Conservation (phyloP, 805 yeast genomes). For the Dipodascopsis uninucleata region DNA sequence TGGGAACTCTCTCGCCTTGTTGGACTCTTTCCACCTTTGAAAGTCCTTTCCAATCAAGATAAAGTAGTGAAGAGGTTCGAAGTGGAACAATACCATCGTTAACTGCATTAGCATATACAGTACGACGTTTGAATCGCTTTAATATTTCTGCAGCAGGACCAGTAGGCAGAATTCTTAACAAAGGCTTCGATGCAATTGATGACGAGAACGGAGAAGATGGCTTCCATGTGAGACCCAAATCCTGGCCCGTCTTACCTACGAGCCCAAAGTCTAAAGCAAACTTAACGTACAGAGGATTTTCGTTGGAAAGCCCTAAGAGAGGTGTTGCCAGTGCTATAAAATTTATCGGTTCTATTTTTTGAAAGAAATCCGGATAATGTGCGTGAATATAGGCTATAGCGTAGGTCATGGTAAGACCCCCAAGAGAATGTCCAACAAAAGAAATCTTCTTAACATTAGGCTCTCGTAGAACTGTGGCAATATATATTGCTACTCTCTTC, state of each 20-base stretch:
- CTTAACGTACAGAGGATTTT: slow-evolving; percentile 81
- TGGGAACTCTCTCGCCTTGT: slow-evolving; percentile 22
- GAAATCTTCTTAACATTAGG: slow-evolving; percentile 55
- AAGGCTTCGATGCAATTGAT: slow-evolving; percentile 45
- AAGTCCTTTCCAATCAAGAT: slow-evolving; percentile 79
- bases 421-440: slow-evolving; percentile 88
- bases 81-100: slow-evolving; percentile 96
- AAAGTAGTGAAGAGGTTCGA: slow-evolving; percentile 76
- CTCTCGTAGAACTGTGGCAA: slow-evolving; percentile 39
- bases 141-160: slow-evolving; percentile 67
- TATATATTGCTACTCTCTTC: slow-evolving; percentile 68
- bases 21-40: slow-evolving; percentile 46
- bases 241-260: slow-evolving; percentile 91
- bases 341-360: slow-evolving; percentile 63
- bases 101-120: slow-evolving; percentile 82
- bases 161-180: slow-evolving; percentile 70
- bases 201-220: slow-evolving; percentile 30
- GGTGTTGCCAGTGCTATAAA: slow-evolving; percentile 87
- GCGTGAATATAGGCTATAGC: slow-evolving; percentile 74
- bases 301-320: slow-evolving; percentile 78
- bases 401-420: slow-evolving; percentile 88
- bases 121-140: slow-evolving; percentile 61
- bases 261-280: slow-evolving; percentile 81
- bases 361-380: slow-evolving; percentile 66
- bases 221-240: slow-evolving; percentile 60